Base-by-base conservation (phyloP, 306 rosid species). In the Ceratonia siliqua region DNA sequence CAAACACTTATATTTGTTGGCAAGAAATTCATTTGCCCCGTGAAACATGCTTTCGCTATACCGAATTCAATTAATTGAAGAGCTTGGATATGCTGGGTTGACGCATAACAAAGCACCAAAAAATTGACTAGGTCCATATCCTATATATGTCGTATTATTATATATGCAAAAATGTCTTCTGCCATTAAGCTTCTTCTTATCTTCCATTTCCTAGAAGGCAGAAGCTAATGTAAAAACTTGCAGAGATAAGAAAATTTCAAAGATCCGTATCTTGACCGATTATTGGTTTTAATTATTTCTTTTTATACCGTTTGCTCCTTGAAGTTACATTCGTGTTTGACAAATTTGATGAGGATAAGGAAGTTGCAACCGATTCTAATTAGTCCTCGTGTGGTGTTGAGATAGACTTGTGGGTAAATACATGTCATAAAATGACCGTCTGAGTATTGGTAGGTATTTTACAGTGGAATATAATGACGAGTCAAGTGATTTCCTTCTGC, bases 361-460 rank as follows among this genome's bases (percentile, higher is more conserved):
- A 76, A 55, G 80, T 66, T 76, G 71, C 73, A 76, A 76, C 58
- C 58, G 42, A 53, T 66, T 66, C 58, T 66, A 36, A 54, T n/a
- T n/a, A n/a, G 17, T 50, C 38, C 9, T 1, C 13, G 4, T 64
- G 70, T 61, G 35, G 78, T 57, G 54, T 46, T 41, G n/a, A 22
- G 65, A 35, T 9, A 62, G 79, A 63, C 79, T 52, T 64, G 58
- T 41, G 72, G 38, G 57, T 41, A 53, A 75, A 65, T 66, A 76
- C 35, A 55, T 56, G 74, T 53, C 58, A 18, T 27, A 18, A 18
- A 25, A 75, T 17, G 65, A 33, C 74, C 25, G 6, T 68, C 1
- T 32, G 14, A 22, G 61, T 55, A 65, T 49, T 12, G 82, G 77
- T 78, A 70, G 82, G 82, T 49, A 50, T 61, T 52, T 39, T 70